Evolutionary conservation across 208 protist genomes (phyloP), one percentile per base, ranked within the genome.

Genomic region (Trypanosoma boissoni): DNA sequence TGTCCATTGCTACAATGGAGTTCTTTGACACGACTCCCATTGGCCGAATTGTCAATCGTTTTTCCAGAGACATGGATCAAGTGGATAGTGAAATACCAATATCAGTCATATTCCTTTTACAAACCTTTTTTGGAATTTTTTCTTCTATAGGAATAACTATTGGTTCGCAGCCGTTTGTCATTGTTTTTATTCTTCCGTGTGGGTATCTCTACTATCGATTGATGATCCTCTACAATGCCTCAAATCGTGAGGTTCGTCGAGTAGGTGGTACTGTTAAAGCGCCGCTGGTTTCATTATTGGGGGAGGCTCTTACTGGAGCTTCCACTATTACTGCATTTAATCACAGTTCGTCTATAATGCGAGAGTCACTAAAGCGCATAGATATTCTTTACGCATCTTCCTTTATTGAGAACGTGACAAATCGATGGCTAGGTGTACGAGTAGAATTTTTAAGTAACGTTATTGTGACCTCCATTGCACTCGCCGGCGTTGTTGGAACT

Each of bases 11-110:
- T 4, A 80, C 80, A n/a, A 86, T 89, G 63, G 26, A 32, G 20
- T 98, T 96, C 68, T 98, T 97, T 67, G 88, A 97, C 61, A 78
- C 70, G 2, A 98, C 82, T 2, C 91, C 91, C 0, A 12, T 78
- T 6, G 95, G 95, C 0, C 74, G 93, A 20, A 52, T 91, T 20
- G 41, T 91, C 20, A 89, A 87, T 58, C 60, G 83, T 16, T 85
- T 91, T 39, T 68, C 55, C 1, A 68, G 78, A 37, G 83, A 91
- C 46, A 59, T 75, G 36, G 56, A 77, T 42, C 39, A 44, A 39
- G 34, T 82, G 20, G 82, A 89, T 52, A 70, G 81, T 21, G 32
- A 43, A 49, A 52, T 89, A 5, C 76, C 80, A 20, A 65, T 76
- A 37, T 80, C 71, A n/a, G 16, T 76, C 32, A 76, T 75, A 57